Conservation (phyloP, 345 rosid genomes). For the Salix viminalis region DNA sequence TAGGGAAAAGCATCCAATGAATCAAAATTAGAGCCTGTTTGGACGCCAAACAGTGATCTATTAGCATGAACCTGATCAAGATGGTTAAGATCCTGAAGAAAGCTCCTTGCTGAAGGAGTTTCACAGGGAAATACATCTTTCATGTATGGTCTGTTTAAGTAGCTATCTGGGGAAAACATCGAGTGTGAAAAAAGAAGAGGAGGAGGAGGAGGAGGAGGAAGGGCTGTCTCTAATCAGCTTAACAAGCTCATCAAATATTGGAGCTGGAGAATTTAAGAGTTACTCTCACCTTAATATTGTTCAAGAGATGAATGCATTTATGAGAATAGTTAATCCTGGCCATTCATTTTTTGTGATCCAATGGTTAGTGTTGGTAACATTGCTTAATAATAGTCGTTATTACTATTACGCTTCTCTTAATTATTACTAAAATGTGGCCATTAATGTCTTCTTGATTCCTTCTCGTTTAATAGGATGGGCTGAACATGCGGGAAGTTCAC, state of each 20-base stretch:
- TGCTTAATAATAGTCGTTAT: not conserved
- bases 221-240: not conserved
- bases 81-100: conserved; percentile 53
- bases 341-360: conserved; percentile 8
- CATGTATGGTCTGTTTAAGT: conserved; percentile 7
- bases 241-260: not conserved
- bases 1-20: conserved; percentile 45
- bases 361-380: conserved; percentile 7
- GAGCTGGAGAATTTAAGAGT: not conserved
- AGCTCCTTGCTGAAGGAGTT: conserved; percentile 27
- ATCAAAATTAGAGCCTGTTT: conserved; percentile 29
- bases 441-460: not conserved
- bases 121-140: conserved; percentile 38
- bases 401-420: conserved; percentile 5
- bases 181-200: not conserved
- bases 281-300: not conserved
- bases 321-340: not conserved
- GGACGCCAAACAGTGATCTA: conserved; percentile 35
- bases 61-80: conserved; percentile 40
- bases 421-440: not conserved
- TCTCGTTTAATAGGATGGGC: not conserved
- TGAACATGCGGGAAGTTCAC: not conserved
- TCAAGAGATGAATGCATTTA: conserved; percentile 5
- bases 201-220: too few relatives aligned
- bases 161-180: conserved; percentile 1